phyloP scores from a whole-genome alignment of 345 rosid species.

The Kernera saxatilis region DNA sequence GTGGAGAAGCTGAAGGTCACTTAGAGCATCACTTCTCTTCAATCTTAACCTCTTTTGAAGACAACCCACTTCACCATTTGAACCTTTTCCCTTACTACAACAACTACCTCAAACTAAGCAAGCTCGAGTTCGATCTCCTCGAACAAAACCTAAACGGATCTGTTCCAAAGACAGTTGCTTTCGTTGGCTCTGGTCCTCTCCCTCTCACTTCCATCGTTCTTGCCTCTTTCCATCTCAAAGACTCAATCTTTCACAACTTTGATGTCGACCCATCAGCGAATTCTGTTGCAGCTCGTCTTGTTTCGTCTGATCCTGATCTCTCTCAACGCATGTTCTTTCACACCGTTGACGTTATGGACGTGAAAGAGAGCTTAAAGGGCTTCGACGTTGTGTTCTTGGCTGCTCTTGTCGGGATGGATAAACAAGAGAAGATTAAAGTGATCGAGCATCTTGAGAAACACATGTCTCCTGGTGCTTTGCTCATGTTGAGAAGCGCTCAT shows the following conservation, averaged over 20 bases:
- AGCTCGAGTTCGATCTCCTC: conserved; percentile 61
- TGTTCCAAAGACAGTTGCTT: conserved; percentile 59
- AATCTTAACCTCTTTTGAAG: conserved; percentile 50
- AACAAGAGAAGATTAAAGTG: conserved; percentile 52
- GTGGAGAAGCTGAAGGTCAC: conserved; percentile 72
- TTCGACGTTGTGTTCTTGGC: conserved; percentile 93
- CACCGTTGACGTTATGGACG: conserved; percentile 51
- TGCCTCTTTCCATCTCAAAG: conserved; percentile 55
- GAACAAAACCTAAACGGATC: conserved; percentile 30
- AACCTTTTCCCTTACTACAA: conserved; percentile 65
- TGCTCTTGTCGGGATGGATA: conserved; percentile 88
- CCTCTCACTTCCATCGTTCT: conserved; percentile 78
- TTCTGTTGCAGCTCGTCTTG: conserved; percentile 43
- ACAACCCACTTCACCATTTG: conserved; percentile 71
- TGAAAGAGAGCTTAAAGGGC: conserved; percentile 41
- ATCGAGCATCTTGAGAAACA: conserved; percentile 62
- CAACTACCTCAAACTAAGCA: conserved; percentile 78
- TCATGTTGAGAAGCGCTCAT: conserved; percentile 92
- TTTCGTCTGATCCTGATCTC: conserved; percentile 57
- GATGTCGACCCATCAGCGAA: conserved; percentile 69
- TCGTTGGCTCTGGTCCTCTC: conserved; percentile 87
- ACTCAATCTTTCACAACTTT: conserved; percentile 63
- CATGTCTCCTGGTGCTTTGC: conserved; percentile 65
- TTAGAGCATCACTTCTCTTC: conserved; percentile 67
- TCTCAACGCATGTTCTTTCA: conserved; percentile 69